Base-by-base conservation (phyloP, 768 basidiomycete genomes). In the Leccinum rimulosum region DNA sequence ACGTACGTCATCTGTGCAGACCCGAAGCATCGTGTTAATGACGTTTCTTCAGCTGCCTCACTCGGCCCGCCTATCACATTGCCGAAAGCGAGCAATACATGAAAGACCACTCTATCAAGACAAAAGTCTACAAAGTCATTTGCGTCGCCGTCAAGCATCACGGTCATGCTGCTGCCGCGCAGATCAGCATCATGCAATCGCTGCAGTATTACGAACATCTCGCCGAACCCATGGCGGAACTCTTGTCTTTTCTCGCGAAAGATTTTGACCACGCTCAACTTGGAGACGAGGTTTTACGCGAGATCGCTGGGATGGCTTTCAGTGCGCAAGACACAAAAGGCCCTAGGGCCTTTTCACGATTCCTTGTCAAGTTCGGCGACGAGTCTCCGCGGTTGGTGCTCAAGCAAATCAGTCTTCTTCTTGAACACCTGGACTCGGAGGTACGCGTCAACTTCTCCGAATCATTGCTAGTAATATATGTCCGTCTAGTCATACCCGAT, bases 171-270 rank as follows among this genome's bases (percentile, higher is more conserved):
- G 83, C 90, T 61, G 86, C 87, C 22, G 91, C 92, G 0, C 94
- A 96, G 68, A 95, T 91, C 60, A 84, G 82, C 61, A 91, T 99
- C 73, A 90, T 96, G 74, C 95, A 97, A 69, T 86, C 84, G 50
- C 78, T 99, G 14, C 94, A 95, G 60, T 96, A 95, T 73, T 93
- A 87, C 64, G 97, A 99, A 65, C 96, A 98, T 68, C 83, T 97
- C 22, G 85, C 92, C 0, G 96, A 98, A 67, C 88, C 90, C 2
- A 90, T 98, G 86, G 96, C 97, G 0, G 96, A 98, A 64, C 86
- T 91, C 50, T 80, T 98, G 27, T 80, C 85, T 33, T 77, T 87
- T 52, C 82, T 97, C 15, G 83, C 88, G 8, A 87, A 87, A 57
- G 89, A 96, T 56, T 98, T 89, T 66, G 95, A 97, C 72, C 85